Evolutionary conservation across 1,284 basidiomycete species (phyloP).

Genomic region (Meira miltonrushii): DNA sequence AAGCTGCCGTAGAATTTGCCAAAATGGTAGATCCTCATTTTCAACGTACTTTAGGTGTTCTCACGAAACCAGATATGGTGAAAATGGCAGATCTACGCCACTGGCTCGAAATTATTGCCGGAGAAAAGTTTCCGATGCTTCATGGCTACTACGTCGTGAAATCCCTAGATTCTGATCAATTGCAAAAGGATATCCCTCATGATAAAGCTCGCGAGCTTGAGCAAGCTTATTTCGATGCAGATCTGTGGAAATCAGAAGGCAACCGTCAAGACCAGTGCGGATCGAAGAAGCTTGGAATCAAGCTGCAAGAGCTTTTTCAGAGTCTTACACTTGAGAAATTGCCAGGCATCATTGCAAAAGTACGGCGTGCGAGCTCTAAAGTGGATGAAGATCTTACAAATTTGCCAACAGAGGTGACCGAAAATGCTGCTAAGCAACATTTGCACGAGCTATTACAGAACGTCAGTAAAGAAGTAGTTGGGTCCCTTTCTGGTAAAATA

Average conservation of each 20-base stretch:
- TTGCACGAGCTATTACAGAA: too few species aligned
- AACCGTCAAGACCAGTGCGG: too few species aligned
- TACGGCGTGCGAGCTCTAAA: too few species aligned
- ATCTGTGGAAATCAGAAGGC: background rate
- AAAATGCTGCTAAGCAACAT: too few species aligned
- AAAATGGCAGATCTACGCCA: background rate
- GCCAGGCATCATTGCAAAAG: too few species aligned
- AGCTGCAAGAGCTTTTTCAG: too few species aligned
- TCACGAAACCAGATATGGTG: background rate
- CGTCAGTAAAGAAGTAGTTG: too few species aligned
- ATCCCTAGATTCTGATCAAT: background rate
- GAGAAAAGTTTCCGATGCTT: background rate
- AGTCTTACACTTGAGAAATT: too few species aligned
- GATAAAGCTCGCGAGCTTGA: background rate
- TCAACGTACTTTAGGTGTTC: background rate
- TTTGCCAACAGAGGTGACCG: too few species aligned
- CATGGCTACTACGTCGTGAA: constrained; percentile 2
- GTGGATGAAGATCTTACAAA: too few species aligned
- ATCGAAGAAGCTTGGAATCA: too few species aligned
- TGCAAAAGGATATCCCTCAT: background rate
- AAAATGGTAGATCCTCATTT: background rate
- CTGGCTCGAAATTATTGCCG: background rate
- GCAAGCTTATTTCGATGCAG: background rate
- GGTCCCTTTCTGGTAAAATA: too few species aligned
- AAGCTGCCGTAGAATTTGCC: background rate